Evolutionary conservation across 352 stramenopile genomes (phyloP), one percentile per base, ranked within the genome.

Genomic region (Pythium angustatum): DNA sequence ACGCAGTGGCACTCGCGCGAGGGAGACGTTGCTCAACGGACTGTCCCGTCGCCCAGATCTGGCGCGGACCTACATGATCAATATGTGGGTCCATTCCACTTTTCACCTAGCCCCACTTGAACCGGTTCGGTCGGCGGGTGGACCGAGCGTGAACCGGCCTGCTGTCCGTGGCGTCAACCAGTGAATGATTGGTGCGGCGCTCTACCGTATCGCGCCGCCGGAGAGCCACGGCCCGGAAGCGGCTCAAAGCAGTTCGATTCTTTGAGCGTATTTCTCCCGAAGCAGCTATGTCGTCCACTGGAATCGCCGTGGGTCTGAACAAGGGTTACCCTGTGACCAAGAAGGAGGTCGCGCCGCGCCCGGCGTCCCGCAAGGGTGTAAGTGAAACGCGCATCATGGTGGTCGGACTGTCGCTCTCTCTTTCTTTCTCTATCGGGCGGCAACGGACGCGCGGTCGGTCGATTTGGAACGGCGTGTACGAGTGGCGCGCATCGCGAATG

Each of bases 321-420:
- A 98, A 98, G 85, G 89, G 90, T 62, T 97, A 85, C 85, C 85
- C 90, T 83, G 79, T 96, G 66, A 90, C 88, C 75, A 98, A 98
- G 86, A 94, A 90, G 74, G 79, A 91, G 71, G 85, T 96, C 75
- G 83, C 87, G 67, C 68, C 85, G 62, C 82, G 87, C 63, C 90
- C 91, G 62, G 87, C 86, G 69, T 77, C 85, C 64, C 78, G 85
- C 65, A 97, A 97, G 78, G 91, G 90, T 69, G 91, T 98, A 96
- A 85, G 91, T 96, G 50, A 24, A 21, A 3, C 27, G 6, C 17
- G n/a, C n/a, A n/a, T n/a, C n/a, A n/a, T n/a, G n/a, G n/a, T n/a
- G n/a, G n/a, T n/a, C 49, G 27, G 7, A 38, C 8, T 33, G n/a
- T 57, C 50, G 38, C 36, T 28, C 30, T 22, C 4, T 27, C n/a